A percentile compares a stretch with the other conserved stretches of the same genome.
phyloP scores from a whole-genome alignment of 768 basidiomycete species.

The Termitomyces sp. region DNA sequence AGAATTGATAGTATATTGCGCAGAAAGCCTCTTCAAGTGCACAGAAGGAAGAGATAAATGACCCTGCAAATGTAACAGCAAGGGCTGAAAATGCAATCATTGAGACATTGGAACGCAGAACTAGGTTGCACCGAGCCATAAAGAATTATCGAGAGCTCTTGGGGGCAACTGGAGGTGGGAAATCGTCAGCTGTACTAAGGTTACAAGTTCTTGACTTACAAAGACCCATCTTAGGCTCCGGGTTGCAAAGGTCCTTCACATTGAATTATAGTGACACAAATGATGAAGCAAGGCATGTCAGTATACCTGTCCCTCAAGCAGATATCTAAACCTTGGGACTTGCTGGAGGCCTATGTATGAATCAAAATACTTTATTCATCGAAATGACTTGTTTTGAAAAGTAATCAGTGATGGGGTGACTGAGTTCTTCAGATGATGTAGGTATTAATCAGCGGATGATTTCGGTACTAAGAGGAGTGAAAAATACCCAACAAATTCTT shows the following conservation, averaged over 20 bases:
- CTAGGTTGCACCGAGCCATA: not conserved
- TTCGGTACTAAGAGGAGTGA: too few relatives aligned
- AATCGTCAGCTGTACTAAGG: not conserved
- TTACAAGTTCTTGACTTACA: not conserved
- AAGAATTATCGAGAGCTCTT: not conserved
- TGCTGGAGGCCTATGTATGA: not conserved
- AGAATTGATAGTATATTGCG: not conserved
- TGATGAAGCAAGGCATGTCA: not conserved
- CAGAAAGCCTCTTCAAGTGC: not conserved
- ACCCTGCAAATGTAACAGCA: not conserved
- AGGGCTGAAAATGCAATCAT: not conserved
- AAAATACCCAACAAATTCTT: too few relatives aligned
- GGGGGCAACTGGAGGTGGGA: slow-evolving; percentile 17
- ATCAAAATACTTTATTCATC: too few relatives aligned
- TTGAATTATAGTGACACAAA: not conserved
- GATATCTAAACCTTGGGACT: not conserved
- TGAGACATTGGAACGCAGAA: not conserved
- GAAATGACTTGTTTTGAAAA: too few relatives aligned
- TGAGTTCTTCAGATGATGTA: too few relatives aligned
- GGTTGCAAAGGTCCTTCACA: not conserved
- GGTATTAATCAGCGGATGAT: too few relatives aligned
- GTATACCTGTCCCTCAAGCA: not conserved
- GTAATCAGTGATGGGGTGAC: too few relatives aligned
- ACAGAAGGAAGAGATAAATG: not conserved
- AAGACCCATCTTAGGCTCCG: not conserved